Evolutionary conservation across 306 rosid genomes (phyloP).

Genomic region (Elaeagnus macrophylla): DNA sequence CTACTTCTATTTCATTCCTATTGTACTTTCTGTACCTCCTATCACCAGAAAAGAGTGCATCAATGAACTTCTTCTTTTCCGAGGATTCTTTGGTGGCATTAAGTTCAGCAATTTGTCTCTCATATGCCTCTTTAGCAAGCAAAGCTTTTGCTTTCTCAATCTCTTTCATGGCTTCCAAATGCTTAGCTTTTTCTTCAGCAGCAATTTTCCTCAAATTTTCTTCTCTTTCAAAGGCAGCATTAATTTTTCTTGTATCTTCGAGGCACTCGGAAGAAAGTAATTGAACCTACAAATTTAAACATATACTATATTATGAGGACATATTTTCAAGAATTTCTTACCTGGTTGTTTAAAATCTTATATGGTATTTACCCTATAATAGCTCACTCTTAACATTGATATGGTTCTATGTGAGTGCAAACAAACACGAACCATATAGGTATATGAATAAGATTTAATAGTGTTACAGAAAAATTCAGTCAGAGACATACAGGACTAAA

Average conservation of each 20-base stretch:
- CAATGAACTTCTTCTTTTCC: conserved; percentile 61
- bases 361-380: conserved; percentile 1
- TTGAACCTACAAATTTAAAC: conserved; percentile 39
- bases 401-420: background rate
- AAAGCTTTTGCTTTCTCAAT: conserved; percentile 57
- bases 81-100: conserved; percentile 55
- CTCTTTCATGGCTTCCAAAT: conserved; percentile 59
- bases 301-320: background rate
- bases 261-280: conserved; percentile 64
- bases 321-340: conserved; percentile 10
- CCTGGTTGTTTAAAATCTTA: conserved; percentile 10
- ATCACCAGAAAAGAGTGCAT: conserved; percentile 58
- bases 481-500: background rate
- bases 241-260: conserved; percentile 59
- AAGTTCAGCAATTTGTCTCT: conserved; percentile 73
- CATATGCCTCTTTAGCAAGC: conserved; percentile 69
- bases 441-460: background rate
- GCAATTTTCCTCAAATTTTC: conserved; percentile 60
- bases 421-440: background rate
- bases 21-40: conserved; percentile 73
- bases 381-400: conserved; percentile 18
- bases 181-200: conserved; percentile 68
- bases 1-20: conserved; percentile 66
- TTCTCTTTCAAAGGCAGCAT: conserved; percentile 61
- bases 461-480: background rate